Conservation (phyloP, 108 stramenopile species). For the Skeletonema tropicum region DNA sequence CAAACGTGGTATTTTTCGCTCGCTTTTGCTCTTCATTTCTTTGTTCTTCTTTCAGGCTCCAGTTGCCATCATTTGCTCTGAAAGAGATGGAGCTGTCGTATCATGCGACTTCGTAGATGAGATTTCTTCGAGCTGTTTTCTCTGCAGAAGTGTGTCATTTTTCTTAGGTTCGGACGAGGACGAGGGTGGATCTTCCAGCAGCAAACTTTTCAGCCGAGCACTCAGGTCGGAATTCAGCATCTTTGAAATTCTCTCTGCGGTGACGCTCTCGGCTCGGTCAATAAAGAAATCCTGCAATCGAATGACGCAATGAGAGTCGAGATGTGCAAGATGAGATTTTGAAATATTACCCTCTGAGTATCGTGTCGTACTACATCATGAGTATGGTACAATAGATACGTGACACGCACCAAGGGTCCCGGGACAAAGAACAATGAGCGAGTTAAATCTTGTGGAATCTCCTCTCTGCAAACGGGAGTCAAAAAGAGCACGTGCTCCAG, state of each 20-base stretch:
- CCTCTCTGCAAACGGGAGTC: no score
- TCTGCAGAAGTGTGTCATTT: neutral
- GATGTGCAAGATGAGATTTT: no score
- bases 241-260: neutral
- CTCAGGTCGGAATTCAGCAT: neutral
- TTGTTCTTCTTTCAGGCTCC: neutral
- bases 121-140: neutral
- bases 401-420: no score
- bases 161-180: neutral
- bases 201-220: neutral
- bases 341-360: no score
- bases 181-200: neutral
- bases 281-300: no score
- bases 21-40: slow-evolving; percentile 8
- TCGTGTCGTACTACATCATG: no score
- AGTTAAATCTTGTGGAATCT: no score
- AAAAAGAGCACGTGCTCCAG: no score
- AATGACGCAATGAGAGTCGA: no score
- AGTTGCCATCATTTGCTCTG: slow-evolving; percentile 36
- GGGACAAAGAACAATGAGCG: no score
- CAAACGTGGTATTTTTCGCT: slow-evolving; percentile 42
- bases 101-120: neutral
- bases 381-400: no score
- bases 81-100: slow-evolving; percentile 3
- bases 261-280: no score